A percentile compares a stretch with the other conserved stretches of the same genome.
Conservation (phyloP, 2,329 filamentous ascomycete genomes). For the Dendryphion nanum region DNA sequence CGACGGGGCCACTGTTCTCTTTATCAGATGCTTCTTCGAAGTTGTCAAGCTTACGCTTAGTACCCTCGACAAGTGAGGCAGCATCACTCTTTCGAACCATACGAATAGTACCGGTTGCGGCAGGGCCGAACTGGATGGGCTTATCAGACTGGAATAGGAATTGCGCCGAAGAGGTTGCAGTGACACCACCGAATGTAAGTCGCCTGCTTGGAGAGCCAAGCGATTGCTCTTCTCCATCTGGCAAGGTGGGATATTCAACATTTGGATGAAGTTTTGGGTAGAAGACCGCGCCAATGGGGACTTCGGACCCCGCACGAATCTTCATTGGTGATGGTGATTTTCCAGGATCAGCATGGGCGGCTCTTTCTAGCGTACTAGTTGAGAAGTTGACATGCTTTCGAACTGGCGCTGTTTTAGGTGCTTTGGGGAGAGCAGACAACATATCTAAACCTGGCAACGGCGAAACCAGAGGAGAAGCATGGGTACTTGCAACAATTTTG, state of each 20-base stretch:
- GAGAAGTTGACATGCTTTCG: slow-evolving; percentile 84
- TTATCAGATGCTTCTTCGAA: slow-evolving; percentile 41
- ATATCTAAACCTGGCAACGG: slow-evolving; percentile 30
- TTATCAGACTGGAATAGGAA: slow-evolving; percentile 52
- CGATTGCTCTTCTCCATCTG: slow-evolving; percentile 22
- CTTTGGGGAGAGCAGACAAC: slow-evolving; percentile 45
- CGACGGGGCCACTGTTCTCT: slow-evolving; percentile 40
- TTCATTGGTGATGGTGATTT: slow-evolving; percentile 38
- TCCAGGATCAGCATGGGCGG: slow-evolving; percentile 28
- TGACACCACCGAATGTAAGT: slow-evolving; percentile 33
- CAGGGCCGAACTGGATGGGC: slow-evolving; percentile 44
- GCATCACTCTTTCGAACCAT: slow-evolving; percentile 47
- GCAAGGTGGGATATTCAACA: slow-evolving; percentile 40
- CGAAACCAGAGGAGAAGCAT: slow-evolving; percentile 44
- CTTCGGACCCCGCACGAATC: slow-evolving; percentile 33
- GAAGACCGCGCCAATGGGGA: slow-evolving; percentile 29
- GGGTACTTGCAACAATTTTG: slow-evolving; percentile 61
- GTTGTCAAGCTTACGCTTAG: slow-evolving; percentile 47
- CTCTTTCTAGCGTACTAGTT: slow-evolving; percentile 59
- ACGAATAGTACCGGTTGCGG: slow-evolving; percentile 39
- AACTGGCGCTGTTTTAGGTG: slow-evolving; percentile 64
- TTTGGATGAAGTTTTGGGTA: slow-evolving; percentile 27
- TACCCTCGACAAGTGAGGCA: slow-evolving; percentile 27
- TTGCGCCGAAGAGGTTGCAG: slow-evolving; percentile 34
- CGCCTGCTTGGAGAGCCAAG: slow-evolving; percentile 29